A percentile compares a stretch with the other conserved stretches of the same genome.
These are phyloP conservation scores for Pyrenophora tritici-repentis DNA, from an alignment of 2,329 filamentous ascomycete genomes.

Conservation along the genomic window DNA sequence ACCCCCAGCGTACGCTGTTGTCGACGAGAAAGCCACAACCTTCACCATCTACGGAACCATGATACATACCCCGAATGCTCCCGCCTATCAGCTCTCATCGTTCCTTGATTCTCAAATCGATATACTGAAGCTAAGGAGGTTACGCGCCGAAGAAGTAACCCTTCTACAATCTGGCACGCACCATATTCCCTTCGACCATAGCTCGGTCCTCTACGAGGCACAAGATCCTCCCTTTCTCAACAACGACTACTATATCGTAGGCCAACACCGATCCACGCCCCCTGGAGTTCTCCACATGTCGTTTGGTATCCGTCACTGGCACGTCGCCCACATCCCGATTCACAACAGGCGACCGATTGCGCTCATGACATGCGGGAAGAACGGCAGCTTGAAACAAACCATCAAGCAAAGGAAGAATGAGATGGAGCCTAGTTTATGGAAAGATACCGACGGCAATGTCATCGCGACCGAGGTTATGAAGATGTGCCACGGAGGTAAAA, in stretches of 20 bases:
- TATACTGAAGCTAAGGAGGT: conserved; percentile 26
- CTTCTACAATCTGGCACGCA: conserved; percentile 18
- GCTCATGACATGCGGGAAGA: conserved; percentile 31
- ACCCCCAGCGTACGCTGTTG: conserved; percentile 30
- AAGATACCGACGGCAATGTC: conserved; percentile 24
- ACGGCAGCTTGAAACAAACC: conserved; percentile 13
- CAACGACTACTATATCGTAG: conserved; percentile 30
- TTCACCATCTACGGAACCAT: conserved; percentile 34
- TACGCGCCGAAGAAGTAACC: conserved; percentile 27
- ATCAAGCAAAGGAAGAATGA: conserved; percentile 23
- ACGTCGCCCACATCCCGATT: conserved; percentile 21
- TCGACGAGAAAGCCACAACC: conserved; percentile 28
- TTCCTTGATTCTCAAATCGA: conserved; percentile 28
- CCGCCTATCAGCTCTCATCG: conserved; percentile 35
- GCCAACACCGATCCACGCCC: conserved; percentile 18
- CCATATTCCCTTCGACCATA: conserved; percentile 28
- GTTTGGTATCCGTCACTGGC: conserved; percentile 24
- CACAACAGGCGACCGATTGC: conserved; percentile 16
- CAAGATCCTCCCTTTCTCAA: conserved; percentile 29
- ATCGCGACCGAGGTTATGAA: conserved; percentile 29
- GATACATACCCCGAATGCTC: conserved; percentile 29
- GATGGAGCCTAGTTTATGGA: conserved; percentile 26
- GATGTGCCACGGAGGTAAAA: conserved; percentile 18
- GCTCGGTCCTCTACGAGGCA: conserved; percentile 29
- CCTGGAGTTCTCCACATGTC: conserved; percentile 27